A percentile compares a stretch with the other conserved stretches of the same genome.
Conservation (phyloP, 1,284 basidiomycete genomes). For the Vanrija humicola region DNA sequence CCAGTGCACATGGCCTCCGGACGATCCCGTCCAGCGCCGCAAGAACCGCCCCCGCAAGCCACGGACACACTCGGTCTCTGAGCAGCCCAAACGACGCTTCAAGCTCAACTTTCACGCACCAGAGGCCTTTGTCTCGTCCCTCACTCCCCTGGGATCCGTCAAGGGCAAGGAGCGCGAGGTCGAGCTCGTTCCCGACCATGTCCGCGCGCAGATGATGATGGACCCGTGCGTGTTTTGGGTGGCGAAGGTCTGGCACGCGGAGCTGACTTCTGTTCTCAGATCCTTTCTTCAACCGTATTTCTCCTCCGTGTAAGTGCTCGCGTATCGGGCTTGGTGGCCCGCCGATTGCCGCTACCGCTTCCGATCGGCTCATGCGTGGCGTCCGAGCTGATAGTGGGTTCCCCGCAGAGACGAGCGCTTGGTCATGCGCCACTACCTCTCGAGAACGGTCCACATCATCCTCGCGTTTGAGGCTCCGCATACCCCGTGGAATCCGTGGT, state of each 20-base stretch:
- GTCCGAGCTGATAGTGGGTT: not conserved
- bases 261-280: constrained; percentile 8
- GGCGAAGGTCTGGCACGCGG: not conserved
- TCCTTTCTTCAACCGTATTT: constrained; percentile 42
- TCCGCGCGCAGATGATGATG: constrained; percentile 35
- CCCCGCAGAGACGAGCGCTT: constrained; percentile 36
- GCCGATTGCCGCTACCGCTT: not conserved
- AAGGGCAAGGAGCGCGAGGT: constrained; percentile 23
- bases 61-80: constrained; percentile 13
- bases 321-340: not conserved
- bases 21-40: constrained; percentile 29
- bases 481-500: constrained; percentile 44
- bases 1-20: constrained; percentile 33
- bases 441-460: constrained; percentile 40
- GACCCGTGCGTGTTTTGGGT: constrained; percentile 32
- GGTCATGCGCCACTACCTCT: constrained; percentile 45
- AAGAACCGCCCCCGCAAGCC: constrained; percentile 25
- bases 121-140: constrained; percentile 16
- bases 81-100: constrained; percentile 21
- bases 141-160: constrained; percentile 19
- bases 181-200: constrained; percentile 24
- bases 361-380: not conserved
- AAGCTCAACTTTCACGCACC: constrained; percentile 20
- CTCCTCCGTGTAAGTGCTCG: constrained; percentile 29
- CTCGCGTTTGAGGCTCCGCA: constrained; percentile 36